phyloP scores from a whole-genome alignment of 768 basidiomycete species.

The Amanita exitialis region DNA sequence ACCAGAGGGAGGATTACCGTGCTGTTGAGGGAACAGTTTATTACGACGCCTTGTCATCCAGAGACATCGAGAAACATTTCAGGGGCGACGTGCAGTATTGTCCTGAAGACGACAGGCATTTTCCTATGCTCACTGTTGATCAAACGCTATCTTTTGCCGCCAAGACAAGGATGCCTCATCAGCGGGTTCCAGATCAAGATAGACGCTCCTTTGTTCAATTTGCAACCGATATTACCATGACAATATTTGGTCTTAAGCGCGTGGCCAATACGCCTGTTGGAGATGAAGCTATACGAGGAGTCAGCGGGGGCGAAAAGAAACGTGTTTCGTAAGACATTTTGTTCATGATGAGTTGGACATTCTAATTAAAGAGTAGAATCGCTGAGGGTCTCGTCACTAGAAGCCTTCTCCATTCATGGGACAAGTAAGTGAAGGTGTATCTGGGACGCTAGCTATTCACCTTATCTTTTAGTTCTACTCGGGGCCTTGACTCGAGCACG shows the following conservation, averaged over 20 bases:
- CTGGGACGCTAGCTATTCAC: neutral
- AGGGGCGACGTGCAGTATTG: slow-evolving; percentile 77
- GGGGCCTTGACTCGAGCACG: slow-evolving; percentile 59
- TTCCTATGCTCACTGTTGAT: slow-evolving; percentile 73
- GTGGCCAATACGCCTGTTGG: slow-evolving; percentile 68
- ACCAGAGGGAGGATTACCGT: slow-evolving; percentile 61
- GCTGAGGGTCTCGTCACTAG: slow-evolving; percentile 54
- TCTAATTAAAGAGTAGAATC: slow-evolving; percentile 13
- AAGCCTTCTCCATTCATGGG: slow-evolving; percentile 61
- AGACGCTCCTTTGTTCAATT: slow-evolving; percentile 33
- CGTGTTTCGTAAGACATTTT: slow-evolving; percentile 46
- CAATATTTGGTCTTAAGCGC: slow-evolving; percentile 70
- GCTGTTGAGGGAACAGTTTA: slow-evolving; percentile 57
- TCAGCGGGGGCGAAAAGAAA: slow-evolving; percentile 73
- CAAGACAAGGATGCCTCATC: slow-evolving; percentile 54
- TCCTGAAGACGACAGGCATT: slow-evolving; percentile 81
- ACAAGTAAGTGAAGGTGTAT: slow-evolving; percentile 40
- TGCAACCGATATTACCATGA: slow-evolving; percentile 46
- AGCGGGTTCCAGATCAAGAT: slow-evolving; percentile 30
- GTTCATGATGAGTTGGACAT: neutral
- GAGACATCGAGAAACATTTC: slow-evolving; percentile 51
- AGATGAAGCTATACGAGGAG: slow-evolving; percentile 64
- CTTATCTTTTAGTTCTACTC: slow-evolving; percentile 41
- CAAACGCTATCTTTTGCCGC: slow-evolving; percentile 68
- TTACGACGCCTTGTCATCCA: slow-evolving; percentile 68